Base-by-base conservation (phyloP, 2,329 filamentous ascomycete species). In the Biscogniauxia marginata region DNA sequence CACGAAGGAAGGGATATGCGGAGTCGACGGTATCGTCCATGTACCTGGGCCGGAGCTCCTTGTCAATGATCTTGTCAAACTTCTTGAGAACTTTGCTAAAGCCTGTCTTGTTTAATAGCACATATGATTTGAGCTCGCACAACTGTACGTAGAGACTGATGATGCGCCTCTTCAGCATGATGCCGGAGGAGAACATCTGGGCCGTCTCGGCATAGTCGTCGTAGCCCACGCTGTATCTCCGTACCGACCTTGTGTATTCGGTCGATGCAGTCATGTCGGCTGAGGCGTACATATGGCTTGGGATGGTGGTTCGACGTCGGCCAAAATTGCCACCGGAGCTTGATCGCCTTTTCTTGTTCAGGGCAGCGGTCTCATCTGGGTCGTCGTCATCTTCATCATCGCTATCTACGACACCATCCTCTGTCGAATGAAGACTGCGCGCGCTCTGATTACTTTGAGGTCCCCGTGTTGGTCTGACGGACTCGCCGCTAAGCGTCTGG, bases 71-170 rank as follows among this genome's bases (percentile, higher is more conserved):
- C 79, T 99, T 99, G 80, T 99, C 95, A 69, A 95, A 99, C 74
- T 99, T 99, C 77, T 99, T 99, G 64, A 98, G 77, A 0, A 96
- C 93, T 75, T 99, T 99, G 68, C 88, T 85, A 75, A 99, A 99
- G 11, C 95, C 95, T 0, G 95, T 99, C 75, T 90, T 89, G 80
- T 99, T 99, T 60, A 99, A 84, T 76, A 98, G 93, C 54, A 93
- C 87, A 69, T 93, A 99, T 1, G 93, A 98, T 71, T 96, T 96
- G 67, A 99, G 84, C 73, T 97, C 95, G 75, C 93, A 97, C 18
- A 98, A 79, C 63, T 91, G 89, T 47, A 99, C 95, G 70, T 97
- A 99, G 58, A 93, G 79, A 70, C 86, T 86, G 63, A 96, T 86
- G 54, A 91, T 88, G 53, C 93, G 86, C 77, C 96, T 97, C 81